Evolutionary conservation across 768 basidiomycete species (phyloP), one percentile per base, ranked within the genome.

Genomic region (Phanerochaete carnosa): DNA sequence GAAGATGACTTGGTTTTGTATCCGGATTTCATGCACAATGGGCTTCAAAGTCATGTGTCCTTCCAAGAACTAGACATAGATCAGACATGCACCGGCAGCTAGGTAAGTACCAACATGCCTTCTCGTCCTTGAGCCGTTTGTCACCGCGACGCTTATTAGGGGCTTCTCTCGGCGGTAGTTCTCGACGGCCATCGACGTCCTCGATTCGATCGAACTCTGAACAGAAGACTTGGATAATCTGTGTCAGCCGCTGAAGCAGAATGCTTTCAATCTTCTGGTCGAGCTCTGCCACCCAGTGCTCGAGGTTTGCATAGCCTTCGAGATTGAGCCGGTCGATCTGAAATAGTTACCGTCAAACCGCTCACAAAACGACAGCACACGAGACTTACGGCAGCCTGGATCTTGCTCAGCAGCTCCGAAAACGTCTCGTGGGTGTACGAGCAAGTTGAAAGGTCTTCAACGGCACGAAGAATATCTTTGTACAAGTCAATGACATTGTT

Each of bases 1-100:
- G 78, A 97, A 98, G 73, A 99, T 98, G 64, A 98, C 94, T 72
- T 99, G 97, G 71, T 99, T 97, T 70, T 95, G 92, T 82, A 98
- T 98, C 75, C 95, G 85, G 64, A 98, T 92, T 72, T 98, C 96
- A 73, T 98, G 95, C 7, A 96, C 81, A 59, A 97, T 89, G 0
- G 94, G 92, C 66, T 91, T 88, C 64, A 98, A 73, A 1, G 81
- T 79, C 82, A 95, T 86, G 62, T 83, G 82, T 15, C 83, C 83
- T 67, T 94, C 92, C 68, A 88, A 66, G 70, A 84, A 82, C 91
- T 93, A 65, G 11, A 13, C 4, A 32, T 26, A 35, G 45, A 43
- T 59, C 39, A 57, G 56, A 23, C 54, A 8, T 9, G 2, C 23
- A 5, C 6, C n/a, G 16, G 29, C 11, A 13, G n/a, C 46, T 4